Evolutionary conservation across 2,329 filamentous ascomycete species (phyloP), one percentile per base, ranked within the genome.

Genomic region (Emergomyces orientalis): DNA sequence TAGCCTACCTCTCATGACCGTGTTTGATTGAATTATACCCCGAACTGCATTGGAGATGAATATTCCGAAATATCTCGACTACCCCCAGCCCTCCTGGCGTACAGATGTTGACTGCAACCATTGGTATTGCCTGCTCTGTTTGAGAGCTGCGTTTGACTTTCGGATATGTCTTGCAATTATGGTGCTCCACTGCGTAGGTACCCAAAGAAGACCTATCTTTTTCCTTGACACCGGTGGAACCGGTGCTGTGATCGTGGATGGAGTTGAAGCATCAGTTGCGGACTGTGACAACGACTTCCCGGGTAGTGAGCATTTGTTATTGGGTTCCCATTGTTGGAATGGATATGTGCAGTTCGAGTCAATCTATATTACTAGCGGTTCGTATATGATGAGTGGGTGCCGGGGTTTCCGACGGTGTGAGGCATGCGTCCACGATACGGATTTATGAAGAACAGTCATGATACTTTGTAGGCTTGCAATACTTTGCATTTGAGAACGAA

Each of bases 211-310:
- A 3, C n/a, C 43, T 19, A 22, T 22, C 19, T 11, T 13, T 9
- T 11, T 22, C 11, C 43, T 19, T 47, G 6, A 22, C 11, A 81
- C 0, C 78, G 81, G 78, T 1, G 80, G 80, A 2, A 67, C 69
- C 9, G 66, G 63, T 2, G 78, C 79, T 0, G 74, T 75, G 4
- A 56, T 56, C 27, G 3, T 17, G 7, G 17, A 54, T 19, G 71
- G 73, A 5, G 78, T 80, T 1, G 79, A 81, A 66, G 79, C n/a
- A n/a, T n/a, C n/a, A n/a, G n/a, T n/a, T n/a, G n/a, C n/a, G n/a
- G n/a, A n/a, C n/a, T n/a, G n/a, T n/a, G n/a, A n/a, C n/a, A n/a
- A n/a, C n/a, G n/a, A n/a, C n/a, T n/a, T n/a, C n/a, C n/a, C n/a
- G n/a, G n/a, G n/a, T n/a, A n/a, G n/a, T n/a, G n/a, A n/a, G n/a